A percentile compares a stretch with the other conserved stretches of the same genome.
Conservation (phyloP, 257 asterid genomes). For the Solanum arcanum region DNA sequence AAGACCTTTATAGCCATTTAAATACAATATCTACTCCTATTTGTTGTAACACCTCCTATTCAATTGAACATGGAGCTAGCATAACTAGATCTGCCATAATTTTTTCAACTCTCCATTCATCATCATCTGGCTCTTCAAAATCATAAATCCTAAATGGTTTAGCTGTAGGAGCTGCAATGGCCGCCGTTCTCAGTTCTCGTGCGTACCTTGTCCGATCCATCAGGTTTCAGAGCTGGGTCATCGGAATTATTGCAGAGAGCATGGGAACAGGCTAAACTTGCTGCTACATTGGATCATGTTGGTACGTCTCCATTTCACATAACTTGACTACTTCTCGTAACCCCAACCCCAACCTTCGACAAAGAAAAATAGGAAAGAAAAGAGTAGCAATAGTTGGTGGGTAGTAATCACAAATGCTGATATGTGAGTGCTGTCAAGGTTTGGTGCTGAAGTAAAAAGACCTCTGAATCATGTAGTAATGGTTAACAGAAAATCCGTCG, state of each 20-base stretch:
- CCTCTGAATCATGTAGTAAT: constrained; percentile 77
- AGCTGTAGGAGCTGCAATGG: constrained; percentile 42
- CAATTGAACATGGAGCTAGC: background rate
- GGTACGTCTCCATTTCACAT: constrained; percentile 24
- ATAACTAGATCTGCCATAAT: background rate
- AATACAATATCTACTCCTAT: background rate
- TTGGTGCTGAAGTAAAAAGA: constrained; percentile 90
- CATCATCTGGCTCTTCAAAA: constrained; percentile 35
- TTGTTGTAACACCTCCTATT: background rate
- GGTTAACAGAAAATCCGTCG: constrained; percentile 19
- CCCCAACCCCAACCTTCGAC: background rate
- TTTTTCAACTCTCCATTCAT: background rate
- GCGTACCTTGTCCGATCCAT: constrained; percentile 47
- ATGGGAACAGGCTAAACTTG: constrained; percentile 83
- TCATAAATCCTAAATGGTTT: constrained; percentile 44
- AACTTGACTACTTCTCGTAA: background rate
- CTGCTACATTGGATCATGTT: constrained; percentile 60
- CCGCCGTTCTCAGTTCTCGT: constrained; percentile 53
- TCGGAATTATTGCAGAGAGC: constrained; percentile 90
- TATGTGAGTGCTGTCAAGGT: constrained; percentile 64
- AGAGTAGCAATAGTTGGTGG: background rate
- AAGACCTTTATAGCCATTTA: background rate
- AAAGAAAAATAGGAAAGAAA: background rate
- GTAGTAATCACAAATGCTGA: background rate
- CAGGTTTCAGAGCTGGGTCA: constrained; percentile 58